Evolutionary conservation across 306 rosid species (phyloP).

Genomic region (Castanea mollissima): DNA sequence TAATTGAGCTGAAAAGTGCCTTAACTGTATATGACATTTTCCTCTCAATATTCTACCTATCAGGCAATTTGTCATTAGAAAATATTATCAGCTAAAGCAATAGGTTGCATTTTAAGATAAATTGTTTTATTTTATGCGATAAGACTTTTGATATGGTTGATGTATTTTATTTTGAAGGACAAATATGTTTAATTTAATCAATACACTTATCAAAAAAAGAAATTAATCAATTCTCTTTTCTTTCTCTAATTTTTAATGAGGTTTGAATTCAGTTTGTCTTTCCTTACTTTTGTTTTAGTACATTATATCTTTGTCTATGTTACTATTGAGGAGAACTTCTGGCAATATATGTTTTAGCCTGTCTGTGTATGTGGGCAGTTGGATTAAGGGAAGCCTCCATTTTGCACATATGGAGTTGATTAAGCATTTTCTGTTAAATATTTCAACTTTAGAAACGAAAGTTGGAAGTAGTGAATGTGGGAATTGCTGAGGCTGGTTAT

Average conservation of each 20-base stretch:
- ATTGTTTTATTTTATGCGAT: no score
- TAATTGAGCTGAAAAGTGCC: no score
- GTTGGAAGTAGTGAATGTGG: conserved; percentile 1
- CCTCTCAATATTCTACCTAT: background rate
- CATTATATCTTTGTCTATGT: conserved; percentile 1
- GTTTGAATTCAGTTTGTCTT: no score
- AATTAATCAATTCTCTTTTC: no score
- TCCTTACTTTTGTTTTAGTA: no score
- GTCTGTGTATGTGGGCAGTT: conserved; percentile 1
- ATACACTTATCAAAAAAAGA: no score
- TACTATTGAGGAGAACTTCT: background rate
- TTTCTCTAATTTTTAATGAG: no score
- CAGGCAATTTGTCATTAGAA: background rate
- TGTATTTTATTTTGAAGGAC: no score
- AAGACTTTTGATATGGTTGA: no score
- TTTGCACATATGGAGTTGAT: background rate
- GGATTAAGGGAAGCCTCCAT: background rate
- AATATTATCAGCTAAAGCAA: no score
- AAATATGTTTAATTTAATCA: no score
- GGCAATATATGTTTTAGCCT: background rate
- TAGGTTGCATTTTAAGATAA: no score
- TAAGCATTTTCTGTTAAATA: background rate
- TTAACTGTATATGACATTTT: background rate
- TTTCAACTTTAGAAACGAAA: background rate
- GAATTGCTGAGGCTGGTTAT: conserved; percentile 1